Percentiles rank a stretch among this genome's conserved stretches.
These are phyloP conservation scores for Castanea crenata DNA, from an alignment of 306 rosid genomes.

Conservation along the genomic window DNA sequence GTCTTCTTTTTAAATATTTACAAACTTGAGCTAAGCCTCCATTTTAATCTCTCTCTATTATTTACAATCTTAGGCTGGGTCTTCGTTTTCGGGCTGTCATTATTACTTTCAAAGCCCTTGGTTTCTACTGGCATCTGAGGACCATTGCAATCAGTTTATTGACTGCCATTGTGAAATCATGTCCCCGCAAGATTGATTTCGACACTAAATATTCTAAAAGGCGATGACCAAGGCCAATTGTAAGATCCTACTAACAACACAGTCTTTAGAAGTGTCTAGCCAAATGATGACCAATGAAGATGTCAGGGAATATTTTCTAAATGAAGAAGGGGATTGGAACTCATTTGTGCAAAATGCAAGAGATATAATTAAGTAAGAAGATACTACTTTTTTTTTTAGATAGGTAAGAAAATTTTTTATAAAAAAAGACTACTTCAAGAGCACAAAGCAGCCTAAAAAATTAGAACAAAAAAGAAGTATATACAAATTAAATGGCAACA, in stretches of 20 bases:
- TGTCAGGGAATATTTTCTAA: too few species aligned
- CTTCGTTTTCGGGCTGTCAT: slow-evolving; percentile 49
- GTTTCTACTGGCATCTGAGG: slow-evolving; percentile 29
- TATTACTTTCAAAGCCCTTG: slow-evolving; percentile 58
- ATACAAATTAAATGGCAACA: too few species aligned
- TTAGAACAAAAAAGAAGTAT: too few species aligned
- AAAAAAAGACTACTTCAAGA: too few species aligned
- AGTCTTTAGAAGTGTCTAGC: not conserved
- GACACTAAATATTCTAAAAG: too few species aligned
- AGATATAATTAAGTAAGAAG: too few species aligned
- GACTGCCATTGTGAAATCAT: slow-evolving; percentile 38
- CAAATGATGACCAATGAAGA: slow-evolving; percentile 42
- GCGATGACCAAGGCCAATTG: slow-evolving; percentile 22
- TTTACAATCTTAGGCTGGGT: slow-evolving; percentile 72
- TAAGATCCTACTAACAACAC: slow-evolving; percentile 37
- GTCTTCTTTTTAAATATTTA: slow-evolving; percentile 65
- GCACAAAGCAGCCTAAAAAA: too few species aligned
- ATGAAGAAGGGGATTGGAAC: too few species aligned
- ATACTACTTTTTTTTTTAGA: too few species aligned
- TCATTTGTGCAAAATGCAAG: too few species aligned
- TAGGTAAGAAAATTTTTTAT: too few species aligned
- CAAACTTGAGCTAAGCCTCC: slow-evolving; percentile 74
- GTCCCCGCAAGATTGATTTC: not conserved
- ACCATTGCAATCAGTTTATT: slow-evolving; percentile 45
- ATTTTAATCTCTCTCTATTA: slow-evolving; percentile 67